Evolutionary conservation across 305 asterid genomes (phyloP).

Genomic region (Salvia sclarea): DNA sequence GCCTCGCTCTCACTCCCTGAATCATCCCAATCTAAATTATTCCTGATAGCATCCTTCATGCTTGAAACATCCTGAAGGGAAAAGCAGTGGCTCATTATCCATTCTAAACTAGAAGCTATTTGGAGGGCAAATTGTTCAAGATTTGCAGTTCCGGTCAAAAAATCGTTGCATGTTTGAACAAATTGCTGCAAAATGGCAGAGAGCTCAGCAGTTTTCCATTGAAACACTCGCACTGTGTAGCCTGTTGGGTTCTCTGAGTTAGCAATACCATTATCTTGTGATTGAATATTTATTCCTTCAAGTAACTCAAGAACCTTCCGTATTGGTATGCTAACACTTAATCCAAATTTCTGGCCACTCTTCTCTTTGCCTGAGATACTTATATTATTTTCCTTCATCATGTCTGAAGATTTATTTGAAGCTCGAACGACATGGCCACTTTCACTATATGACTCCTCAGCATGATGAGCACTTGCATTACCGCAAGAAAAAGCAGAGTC

Average conservation of each 20-base stretch:
- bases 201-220: slow-evolving; percentile 80
- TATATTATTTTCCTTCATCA: slow-evolving; percentile 27
- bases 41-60: slow-evolving; percentile 66
- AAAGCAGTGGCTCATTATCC: slow-evolving; percentile 88
- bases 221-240: slow-evolving; percentile 66
- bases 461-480: slow-evolving; percentile 23
- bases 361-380: slow-evolving; percentile 29
- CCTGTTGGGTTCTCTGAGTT: slow-evolving; percentile 49
- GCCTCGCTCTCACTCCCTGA: slow-evolving; percentile 56
- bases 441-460: slow-evolving; percentile 24
- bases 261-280: slow-evolving; percentile 41
- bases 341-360: slow-evolving; percentile 34
- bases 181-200: slow-evolving; percentile 56
- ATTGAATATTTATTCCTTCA: slow-evolving; percentile 61
- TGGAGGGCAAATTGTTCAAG: slow-evolving; percentile 54
- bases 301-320: slow-evolving; percentile 66
- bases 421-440: slow-evolving; percentile 27
- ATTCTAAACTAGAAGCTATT: slow-evolving; percentile 65
- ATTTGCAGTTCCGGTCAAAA: slow-evolving; percentile 52
- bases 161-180: slow-evolving; percentile 58
- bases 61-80: slow-evolving; percentile 84
- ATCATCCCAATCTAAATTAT: slow-evolving; percentile 73
- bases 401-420: slow-evolving; percentile 27
- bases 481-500: slow-evolving; percentile 17
- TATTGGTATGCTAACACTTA: slow-evolving; percentile 46